These are phyloP conservation scores for Pilatotrama ljubarskyi DNA, from an alignment of 768 basidiomycete species.

Conservation along the genomic window DNA sequence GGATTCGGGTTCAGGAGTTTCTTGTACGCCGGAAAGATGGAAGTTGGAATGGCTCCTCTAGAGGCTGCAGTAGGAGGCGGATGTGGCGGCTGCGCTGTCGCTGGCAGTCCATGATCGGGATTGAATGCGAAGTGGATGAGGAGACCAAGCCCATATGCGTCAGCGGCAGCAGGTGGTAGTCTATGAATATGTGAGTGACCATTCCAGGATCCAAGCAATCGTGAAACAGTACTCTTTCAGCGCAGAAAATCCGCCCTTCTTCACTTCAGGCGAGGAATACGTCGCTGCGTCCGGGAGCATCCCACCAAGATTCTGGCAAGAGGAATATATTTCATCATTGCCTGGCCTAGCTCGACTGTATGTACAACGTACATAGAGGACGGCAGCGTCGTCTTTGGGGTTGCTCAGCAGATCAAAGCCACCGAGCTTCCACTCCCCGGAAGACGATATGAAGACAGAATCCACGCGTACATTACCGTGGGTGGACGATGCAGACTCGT, in stretches of 20 bases:
- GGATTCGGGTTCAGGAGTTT: constrained; percentile 88
- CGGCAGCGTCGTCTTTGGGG: constrained; percentile 73
- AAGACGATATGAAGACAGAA: constrained; percentile 86
- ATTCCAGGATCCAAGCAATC: not conserved
- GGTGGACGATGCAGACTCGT: constrained; percentile 77
- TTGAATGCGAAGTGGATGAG: constrained; percentile 89
- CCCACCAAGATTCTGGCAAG: constrained; percentile 63
- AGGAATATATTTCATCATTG: constrained; percentile 18
- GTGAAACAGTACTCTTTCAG: constrained; percentile 70
- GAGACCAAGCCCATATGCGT: constrained; percentile 87
- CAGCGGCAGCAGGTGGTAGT: constrained; percentile 61
- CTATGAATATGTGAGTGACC: constrained; percentile 27
- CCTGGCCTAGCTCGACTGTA: constrained; percentile 7
- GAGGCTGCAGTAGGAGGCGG: constrained; percentile 76
- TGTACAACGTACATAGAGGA: constrained; percentile 70
- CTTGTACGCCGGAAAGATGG: constrained; percentile 81
- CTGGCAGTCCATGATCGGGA: constrained; percentile 68
- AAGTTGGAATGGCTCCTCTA: constrained; percentile 71
- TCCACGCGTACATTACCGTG: constrained; percentile 78
- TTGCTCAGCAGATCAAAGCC: constrained; percentile 91
- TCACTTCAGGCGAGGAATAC: constrained; percentile 83
- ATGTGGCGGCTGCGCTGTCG: constrained; percentile 70
- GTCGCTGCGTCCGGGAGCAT: constrained; percentile 59
- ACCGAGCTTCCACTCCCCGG: constrained; percentile 96
- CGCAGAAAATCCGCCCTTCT: constrained; percentile 79